phyloP scores from a whole-genome alignment of 2,329 filamentous ascomycete genomes.

The Pseudopyricularia cyperi region DNA sequence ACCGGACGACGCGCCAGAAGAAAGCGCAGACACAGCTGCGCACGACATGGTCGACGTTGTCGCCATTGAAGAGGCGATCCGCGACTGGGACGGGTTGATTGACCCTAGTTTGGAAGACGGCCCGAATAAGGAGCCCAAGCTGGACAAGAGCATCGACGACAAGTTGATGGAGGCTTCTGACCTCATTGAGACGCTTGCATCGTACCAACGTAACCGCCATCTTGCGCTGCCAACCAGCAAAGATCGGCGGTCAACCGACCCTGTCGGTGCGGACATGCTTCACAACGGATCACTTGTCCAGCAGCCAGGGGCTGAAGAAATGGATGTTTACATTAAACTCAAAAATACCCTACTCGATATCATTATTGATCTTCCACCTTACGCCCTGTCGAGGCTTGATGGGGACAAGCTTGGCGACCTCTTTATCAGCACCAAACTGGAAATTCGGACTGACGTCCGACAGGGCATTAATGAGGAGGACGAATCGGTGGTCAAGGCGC shows the following conservation, averaged over 20 bases:
- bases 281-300: conserved; percentile 52
- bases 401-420: conserved; percentile 76
- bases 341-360: conserved; percentile 64
- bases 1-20: conserved; percentile 13
- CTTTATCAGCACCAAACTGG: conserved; percentile 66
- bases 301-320: conserved; percentile 48
- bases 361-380: conserved; percentile 65
- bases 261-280: conserved; percentile 54
- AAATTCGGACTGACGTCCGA: conserved; percentile 61
- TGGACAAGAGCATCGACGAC: conserved; percentile 50
- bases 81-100: conserved; percentile 45
- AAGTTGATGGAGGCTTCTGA: conserved; percentile 62
- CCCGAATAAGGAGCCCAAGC: conserved; percentile 26
- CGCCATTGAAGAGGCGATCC: conserved; percentile 38
- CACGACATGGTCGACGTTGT: conserved; percentile 34
- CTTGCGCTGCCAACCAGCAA: conserved; percentile 53
- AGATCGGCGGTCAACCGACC: conserved; percentile 45
- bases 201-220: conserved; percentile 69
- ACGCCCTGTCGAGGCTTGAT: conserved; percentile 73
- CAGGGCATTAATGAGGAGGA: conserved; percentile 77
- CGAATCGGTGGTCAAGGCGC: conserved; percentile 40
- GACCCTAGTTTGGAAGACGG: conserved; percentile 44
- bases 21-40: conserved; percentile 21
- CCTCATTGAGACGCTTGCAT: conserved; percentile 62
- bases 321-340: conserved; percentile 55